Conservation (phyloP, 2,329 filamentous ascomycete genomes). For the Monascus ruber region DNA sequence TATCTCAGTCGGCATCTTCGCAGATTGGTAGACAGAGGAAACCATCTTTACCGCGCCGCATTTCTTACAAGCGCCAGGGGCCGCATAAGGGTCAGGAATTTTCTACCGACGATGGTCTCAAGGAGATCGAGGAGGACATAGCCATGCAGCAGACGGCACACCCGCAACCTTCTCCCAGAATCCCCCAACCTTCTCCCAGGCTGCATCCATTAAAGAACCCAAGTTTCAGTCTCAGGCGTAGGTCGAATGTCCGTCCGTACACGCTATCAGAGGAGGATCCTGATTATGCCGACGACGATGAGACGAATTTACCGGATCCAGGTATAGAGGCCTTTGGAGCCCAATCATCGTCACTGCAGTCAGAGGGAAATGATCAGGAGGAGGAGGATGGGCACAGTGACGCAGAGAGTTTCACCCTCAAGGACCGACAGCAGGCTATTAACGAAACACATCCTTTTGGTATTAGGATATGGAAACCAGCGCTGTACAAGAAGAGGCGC, state of each 20-base stretch:
- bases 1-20: constrained; percentile 32
- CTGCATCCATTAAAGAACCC: constrained; percentile 21
- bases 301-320: constrained; percentile 23
- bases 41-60: constrained; percentile 59
- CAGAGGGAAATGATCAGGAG: constrained; percentile 8
- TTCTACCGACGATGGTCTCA: constrained; percentile 77
- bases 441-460: constrained; percentile 98
- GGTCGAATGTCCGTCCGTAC: constrained; percentile 20
- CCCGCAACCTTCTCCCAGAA: constrained; percentile 23
- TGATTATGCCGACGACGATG: constrained; percentile 27
- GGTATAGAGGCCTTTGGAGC: constrained; percentile 11
- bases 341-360: constrained; percentile 11
- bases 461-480: constrained; percentile 97
- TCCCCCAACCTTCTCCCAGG: too few species aligned
- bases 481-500: constrained; percentile 91
- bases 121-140: constrained; percentile 65
- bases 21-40: constrained; percentile 48
- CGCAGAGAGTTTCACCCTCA: constrained; percentile 93
- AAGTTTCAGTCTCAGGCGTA: constrained; percentile 30
- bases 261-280: constrained; percentile 25
- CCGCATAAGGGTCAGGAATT: constrained; percentile 78
- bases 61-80: constrained; percentile 58
- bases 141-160: constrained; percentile 27
- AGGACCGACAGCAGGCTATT: constrained; percentile 93
- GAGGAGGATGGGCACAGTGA: constrained; percentile 64